A percentile compares a stretch with the other conserved stretches of the same genome.
Conservation (phyloP, 2,329 filamentous ascomycete genomes). For the Botrytis sinoallii region DNA sequence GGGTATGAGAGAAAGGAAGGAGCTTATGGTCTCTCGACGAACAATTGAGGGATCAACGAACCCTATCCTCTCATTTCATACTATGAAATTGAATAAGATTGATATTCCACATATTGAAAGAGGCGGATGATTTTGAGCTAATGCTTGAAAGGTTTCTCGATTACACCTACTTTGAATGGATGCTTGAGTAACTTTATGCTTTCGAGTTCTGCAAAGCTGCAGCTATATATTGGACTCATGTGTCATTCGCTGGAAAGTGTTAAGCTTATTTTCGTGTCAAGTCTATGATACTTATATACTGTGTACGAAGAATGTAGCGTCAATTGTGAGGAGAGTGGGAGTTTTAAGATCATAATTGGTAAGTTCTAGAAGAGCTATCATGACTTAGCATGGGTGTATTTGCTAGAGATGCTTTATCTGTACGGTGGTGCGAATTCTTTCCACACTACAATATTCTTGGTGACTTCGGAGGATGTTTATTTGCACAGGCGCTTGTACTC, state of each 20-base stretch:
- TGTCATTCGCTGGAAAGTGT: background rate
- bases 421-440: too few relatives aligned
- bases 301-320: background rate
- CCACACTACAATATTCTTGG: background rate
- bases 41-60: background rate
- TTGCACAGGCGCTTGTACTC: background rate
- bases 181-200: background rate
- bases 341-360: background rate
- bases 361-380: background rate
- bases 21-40: background rate
- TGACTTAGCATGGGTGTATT: background rate
- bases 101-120: background rate
- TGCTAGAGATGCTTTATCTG: background rate
- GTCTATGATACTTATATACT: background rate
- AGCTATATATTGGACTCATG: background rate
- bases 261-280: background rate
- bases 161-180: background rate
- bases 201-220: background rate
- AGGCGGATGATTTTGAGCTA: too few relatives aligned
- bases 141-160: background rate
- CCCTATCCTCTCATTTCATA: background rate
- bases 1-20: background rate
- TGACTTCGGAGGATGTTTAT: background rate
- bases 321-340: background rate
- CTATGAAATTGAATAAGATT: background rate